Percentiles rank a stretch among this genome's conserved stretches.
Conservation (phyloP, 768 basidiomycete genomes). For the Lepiota brunneoincarnata region DNA sequence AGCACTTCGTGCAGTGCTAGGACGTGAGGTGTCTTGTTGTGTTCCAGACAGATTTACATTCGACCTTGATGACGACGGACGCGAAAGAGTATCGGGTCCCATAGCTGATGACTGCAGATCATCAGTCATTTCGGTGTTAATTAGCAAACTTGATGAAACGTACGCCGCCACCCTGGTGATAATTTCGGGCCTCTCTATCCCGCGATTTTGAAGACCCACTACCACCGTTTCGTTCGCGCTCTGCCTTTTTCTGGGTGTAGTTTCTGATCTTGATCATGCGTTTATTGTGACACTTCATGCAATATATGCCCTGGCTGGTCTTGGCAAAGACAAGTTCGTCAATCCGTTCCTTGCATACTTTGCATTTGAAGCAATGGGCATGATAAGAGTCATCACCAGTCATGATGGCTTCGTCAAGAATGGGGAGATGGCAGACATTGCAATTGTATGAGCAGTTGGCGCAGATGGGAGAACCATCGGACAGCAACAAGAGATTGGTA, state of each 20-base stretch:
- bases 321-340: slow-evolving; percentile 99
- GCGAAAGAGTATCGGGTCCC: slow-evolving; percentile 4
- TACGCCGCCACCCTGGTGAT: slow-evolving; percentile 41
- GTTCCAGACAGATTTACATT: slow-evolving; percentile 6
- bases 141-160: slow-evolving; percentile 20
- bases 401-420: slow-evolving; percentile 99
- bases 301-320: slow-evolving; percentile 97
- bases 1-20: slow-evolving; percentile 19
- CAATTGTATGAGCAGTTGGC: slow-evolving; percentile 93
- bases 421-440: slow-evolving; percentile 90
- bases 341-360: slow-evolving; percentile 90
- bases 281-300: slow-evolving; percentile 98
- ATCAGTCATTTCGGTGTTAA: not conserved
- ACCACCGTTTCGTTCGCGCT: slow-evolving; percentile 50
- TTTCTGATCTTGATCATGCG: slow-evolving; percentile 91
- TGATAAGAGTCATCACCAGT: slow-evolving; percentile 99
- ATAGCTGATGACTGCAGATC: slow-evolving; percentile 8
- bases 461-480: slow-evolving; percentile 97
- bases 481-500: slow-evolving; percentile 94
- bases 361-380: slow-evolving; percentile 98
- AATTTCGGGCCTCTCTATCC: slow-evolving; percentile 35
- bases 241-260: slow-evolving; percentile 86
- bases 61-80: slow-evolving; percentile 13
- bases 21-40: slow-evolving; percentile 15
- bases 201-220: slow-evolving; percentile 41